Percentiles rank a stretch among this genome's conserved stretches.
phyloP scores from a whole-genome alignment of 2,329 filamentous ascomycete genomes.

The Fusarium praegraminearum region DNA sequence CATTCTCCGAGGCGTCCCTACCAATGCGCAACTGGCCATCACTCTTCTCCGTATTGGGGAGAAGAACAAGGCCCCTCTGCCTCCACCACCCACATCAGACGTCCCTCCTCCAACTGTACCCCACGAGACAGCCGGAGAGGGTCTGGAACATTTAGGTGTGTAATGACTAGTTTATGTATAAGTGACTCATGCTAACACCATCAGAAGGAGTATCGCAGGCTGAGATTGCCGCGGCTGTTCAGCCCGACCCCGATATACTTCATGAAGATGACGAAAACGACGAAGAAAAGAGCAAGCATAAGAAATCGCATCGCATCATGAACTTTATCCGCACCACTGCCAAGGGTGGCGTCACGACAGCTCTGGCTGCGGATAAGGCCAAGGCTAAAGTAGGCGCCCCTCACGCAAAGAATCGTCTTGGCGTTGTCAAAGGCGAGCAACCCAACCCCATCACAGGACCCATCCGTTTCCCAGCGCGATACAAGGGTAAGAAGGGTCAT shows the following conservation, averaged over 20 bases:
- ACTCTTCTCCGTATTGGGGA: conserved; percentile 86
- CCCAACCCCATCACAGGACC: conserved; percentile 70
- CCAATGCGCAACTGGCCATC: conserved; percentile 85
- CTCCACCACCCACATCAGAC: conserved; percentile 62
- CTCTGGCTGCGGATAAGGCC: conserved; percentile 76
- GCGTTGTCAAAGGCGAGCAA: conserved; percentile 67
- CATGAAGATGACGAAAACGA: conserved; percentile 57
- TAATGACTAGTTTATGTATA: background rate
- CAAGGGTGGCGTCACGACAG: conserved; percentile 78
- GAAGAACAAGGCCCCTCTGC: conserved; percentile 81
- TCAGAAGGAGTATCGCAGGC: conserved; percentile 64
- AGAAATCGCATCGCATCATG: conserved; percentile 63
- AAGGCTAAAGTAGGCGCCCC: conserved; percentile 70
- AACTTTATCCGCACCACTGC: conserved; percentile 75
- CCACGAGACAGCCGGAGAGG: conserved; percentile 59
- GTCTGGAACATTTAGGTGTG: conserved; percentile 53
- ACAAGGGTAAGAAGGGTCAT: conserved; percentile 76
- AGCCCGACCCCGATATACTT: conserved; percentile 55
- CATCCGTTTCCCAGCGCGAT: conserved; percentile 80
- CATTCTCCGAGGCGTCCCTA: conserved; percentile 83
- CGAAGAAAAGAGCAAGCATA: conserved; percentile 60
- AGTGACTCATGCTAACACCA: conserved; percentile 35
- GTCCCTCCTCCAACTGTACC: conserved; percentile 54
- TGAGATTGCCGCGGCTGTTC: conserved; percentile 75
- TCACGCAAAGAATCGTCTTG: conserved; percentile 77